Evolutionary conservation across 345 rosid genomes (phyloP), one percentile per base, ranked within the genome.

Genomic region (Bruguiera parviflora): DNA sequence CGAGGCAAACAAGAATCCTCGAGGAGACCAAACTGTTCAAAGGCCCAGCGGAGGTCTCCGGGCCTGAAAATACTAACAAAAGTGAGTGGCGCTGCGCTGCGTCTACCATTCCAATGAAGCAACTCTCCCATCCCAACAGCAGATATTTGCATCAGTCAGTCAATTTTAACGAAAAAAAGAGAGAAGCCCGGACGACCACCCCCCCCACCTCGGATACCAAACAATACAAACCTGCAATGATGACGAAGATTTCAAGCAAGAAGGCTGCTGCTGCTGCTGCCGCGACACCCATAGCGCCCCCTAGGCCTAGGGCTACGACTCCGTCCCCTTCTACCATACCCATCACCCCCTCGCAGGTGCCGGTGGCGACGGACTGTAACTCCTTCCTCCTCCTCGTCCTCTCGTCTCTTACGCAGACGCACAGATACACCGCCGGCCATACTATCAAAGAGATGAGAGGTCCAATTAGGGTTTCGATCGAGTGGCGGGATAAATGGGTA

Each of bases 161-260:
- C 9, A 33, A 33, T 33, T 6, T 7, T 33, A 33, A 33, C 37
- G 9, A 7, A 33, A 8, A 8, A 33, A 6, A 8, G 37, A 33
- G 7, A 33, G 37, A 33, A 33, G 37, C 10, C 9, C 37, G 37
- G 37, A 33, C 37, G 9, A 7, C 35, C 6, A 1, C 9, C 37
- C 35, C 35, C 35, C 33, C 33, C 6, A 32, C 33, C 33, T 33
- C 9, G 37, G 37, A 33, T 33, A 33, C 9, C 37, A 33, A 33
- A n/a, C n/a, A 53, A 53, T n/a, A 24, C 10, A 20, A 53, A n/a
- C 25, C 58, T 21, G 58, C 58, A 53, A 53, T 53, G 25, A 21
- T 24, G 58, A 53, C 58, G 58, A 53, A 53, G 58, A 24, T 53
- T n/a, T n/a, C 58, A 13, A 24, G n/a, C 58, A 53, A 53, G 58